A percentile compares a stretch with the other conserved stretches of the same genome.
Evolutionary conservation across 805 yeast genomes (phyloP).

Genomic region (Babjeviella inositovora): DNA sequence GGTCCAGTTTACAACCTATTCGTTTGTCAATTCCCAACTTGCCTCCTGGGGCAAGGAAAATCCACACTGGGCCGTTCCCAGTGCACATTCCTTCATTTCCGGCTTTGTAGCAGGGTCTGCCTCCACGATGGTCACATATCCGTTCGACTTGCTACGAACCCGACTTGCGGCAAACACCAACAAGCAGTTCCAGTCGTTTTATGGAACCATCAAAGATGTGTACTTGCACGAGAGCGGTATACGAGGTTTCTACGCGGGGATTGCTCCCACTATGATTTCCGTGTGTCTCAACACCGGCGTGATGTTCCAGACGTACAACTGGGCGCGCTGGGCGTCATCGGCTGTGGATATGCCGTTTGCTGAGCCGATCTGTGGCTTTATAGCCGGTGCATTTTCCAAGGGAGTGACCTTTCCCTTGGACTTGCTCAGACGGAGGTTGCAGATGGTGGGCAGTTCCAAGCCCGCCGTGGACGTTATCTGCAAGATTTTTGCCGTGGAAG

Average conservation of each 20-base stretch:
- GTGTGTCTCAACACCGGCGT: conserved; percentile 60
- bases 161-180: conserved; percentile 55
- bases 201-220: conserved; percentile 15
- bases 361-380: conserved; percentile 49
- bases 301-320: conserved; percentile 57
- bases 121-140: conserved; percentile 68
- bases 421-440: conserved; percentile 63
- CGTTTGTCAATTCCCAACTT: conserved; percentile 31
- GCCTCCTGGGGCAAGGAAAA: conserved; percentile 9
- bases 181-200: conserved; percentile 14
- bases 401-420: conserved; percentile 74
- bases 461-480: conserved; percentile 9
- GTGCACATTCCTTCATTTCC: conserved; percentile 31
- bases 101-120: conserved; percentile 70
- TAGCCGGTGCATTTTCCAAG: conserved; percentile 69
- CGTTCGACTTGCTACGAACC: conserved; percentile 82
- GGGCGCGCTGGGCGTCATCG: conserved; percentile 14
- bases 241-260: conserved; percentile 31
- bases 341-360: conserved; percentile 16
- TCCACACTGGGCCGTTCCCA: conserved; percentile 11
- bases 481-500: conserved; percentile 36
- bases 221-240: conserved; percentile 15
- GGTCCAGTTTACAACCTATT: conserved; percentile 63
- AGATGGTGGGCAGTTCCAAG: conserved; percentile 22
- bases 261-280: conserved; percentile 35